Evolutionary conservation across 2,329 filamentous ascomycete species (phyloP), one percentile per base, ranked within the genome.

Genomic region (Lachnellula arida): DNA sequence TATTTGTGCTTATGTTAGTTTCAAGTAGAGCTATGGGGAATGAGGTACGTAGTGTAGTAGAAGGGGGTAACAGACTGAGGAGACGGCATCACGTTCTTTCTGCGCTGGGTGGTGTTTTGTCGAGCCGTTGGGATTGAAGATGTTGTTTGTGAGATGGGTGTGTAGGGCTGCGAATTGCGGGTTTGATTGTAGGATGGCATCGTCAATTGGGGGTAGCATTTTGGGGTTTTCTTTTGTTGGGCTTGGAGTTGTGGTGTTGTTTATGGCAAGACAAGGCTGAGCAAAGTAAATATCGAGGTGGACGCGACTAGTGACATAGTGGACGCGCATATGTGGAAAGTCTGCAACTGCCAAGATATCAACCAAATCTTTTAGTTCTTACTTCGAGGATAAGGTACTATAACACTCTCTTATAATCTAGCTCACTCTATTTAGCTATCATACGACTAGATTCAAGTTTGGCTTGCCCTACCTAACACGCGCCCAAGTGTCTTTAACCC

Each of bases 91-190:
- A 22, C 79, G 75, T 65, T 82, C 76, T 60, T 78, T 77, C 15
- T 75, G 74, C 2, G 73, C 71, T n/a, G 74, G 71, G 61, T 78
- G 74, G n/a, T 75, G 71, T 64, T 76, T 81, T 2, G 81, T 82
- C 8, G 82, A 81, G 2, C 79, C 82, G 68, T 85, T 79, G 0
- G 77, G 69, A 60, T 83, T 81, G 5, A 87, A 74, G 25, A 85
- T 68, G 2, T 73, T 73, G 1, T 74, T 78, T 6, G 78, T 80
- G 46, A 87, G 72, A 12, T 75, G 79, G 15, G 71, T 74, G 68
- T 86, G 82, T 5, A 87, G 74, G 35, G 74, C 73, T n/a, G 80
- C 78, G 63, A 86, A 87, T 22, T 80, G 76, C 0, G 82, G 82
- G 60, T 86, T 86, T 56, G 73, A 75, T 51, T 76, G 69, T 1